phyloP scores from a whole-genome alignment of 2,329 filamentous ascomycete genomes.

The Claviceps capensis region DNA sequence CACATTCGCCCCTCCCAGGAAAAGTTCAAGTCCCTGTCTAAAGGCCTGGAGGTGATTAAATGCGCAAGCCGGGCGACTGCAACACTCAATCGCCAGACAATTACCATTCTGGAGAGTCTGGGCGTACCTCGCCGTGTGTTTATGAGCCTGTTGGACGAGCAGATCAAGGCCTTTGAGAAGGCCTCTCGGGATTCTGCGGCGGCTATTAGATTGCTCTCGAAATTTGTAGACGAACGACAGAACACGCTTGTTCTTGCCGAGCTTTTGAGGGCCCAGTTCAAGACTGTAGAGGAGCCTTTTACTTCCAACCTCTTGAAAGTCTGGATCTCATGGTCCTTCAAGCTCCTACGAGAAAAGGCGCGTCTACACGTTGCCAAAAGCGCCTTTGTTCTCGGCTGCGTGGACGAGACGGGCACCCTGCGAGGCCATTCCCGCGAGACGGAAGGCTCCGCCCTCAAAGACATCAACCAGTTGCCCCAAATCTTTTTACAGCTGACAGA shows the following conservation, averaged over 20 bases:
- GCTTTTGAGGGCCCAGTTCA: conserved; percentile 72
- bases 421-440: conserved; percentile 51
- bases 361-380: conserved; percentile 70
- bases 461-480: conserved; percentile 51
- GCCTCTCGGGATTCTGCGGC: conserved; percentile 53
- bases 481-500: conserved; percentile 77
- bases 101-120: conserved; percentile 67
- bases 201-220: conserved; percentile 55
- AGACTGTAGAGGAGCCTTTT: conserved; percentile 63
- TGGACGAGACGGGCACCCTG: conserved; percentile 70
- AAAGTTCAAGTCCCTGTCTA: conserved; percentile 64
- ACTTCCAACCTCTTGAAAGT: conserved; percentile 63
- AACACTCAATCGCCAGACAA: conserved; percentile 80
- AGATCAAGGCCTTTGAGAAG: conserved; percentile 53
- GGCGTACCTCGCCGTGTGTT: conserved; percentile 60
- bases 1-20: conserved; percentile 73
- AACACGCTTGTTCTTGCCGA: conserved; percentile 60
- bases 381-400: conserved; percentile 75
- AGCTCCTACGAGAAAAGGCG: conserved; percentile 84
- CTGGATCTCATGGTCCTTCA: conserved; percentile 83
- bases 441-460: conserved; percentile 26
- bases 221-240: conserved; percentile 74
- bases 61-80: conserved; percentile 64
- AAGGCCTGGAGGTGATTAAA: conserved; percentile 72
- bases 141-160: conserved; percentile 47